A percentile compares a stretch with the other conserved stretches of the same genome.
These are phyloP conservation scores for Cicer chorassanicum DNA, from an alignment of 306 rosid species.

Conservation along the genomic window DNA sequence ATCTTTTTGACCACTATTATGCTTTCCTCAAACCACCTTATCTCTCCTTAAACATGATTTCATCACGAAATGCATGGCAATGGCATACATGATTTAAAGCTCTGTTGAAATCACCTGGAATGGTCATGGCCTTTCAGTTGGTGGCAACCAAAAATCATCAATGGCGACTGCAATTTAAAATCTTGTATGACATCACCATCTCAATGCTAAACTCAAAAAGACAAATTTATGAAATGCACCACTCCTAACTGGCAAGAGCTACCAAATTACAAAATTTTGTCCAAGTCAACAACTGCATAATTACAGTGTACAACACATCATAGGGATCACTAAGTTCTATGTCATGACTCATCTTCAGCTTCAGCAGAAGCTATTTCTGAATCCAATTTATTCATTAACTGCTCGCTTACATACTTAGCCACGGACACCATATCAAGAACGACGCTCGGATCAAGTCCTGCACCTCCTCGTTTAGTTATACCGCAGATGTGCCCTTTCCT, in stretches of 20 bases:
- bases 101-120: not conserved
- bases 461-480: slow-evolving; percentile 80
- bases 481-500: slow-evolving; percentile 77
- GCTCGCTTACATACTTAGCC: slow-evolving; percentile 75
- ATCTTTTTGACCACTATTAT: too few relatives aligned
- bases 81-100: not conserved
- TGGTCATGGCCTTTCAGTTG: not conserved
- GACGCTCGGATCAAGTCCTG: slow-evolving; percentile 81
- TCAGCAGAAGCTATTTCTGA: slow-evolving; percentile 86
- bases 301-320: slow-evolving; percentile 22
- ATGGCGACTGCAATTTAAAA: not conserved
- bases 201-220: not conserved
- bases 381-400: slow-evolving; percentile 69
- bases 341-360: slow-evolving; percentile 70
- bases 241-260: not conserved
- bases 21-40: too few relatives aligned
- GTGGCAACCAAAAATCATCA: not conserved
- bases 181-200: not conserved
- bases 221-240: not conserved
- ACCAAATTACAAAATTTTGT: slow-evolving; percentile 23
- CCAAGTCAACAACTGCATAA: not conserved
- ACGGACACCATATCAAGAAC: slow-evolving; percentile 87
- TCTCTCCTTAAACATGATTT: not conserved
- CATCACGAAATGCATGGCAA: not conserved
- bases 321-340: slow-evolving; percentile 21